Percentiles rank a stretch among this genome's conserved stretches.
Conservation (phyloP, 805 yeast genomes). For the Wickerhamiella dianesei region DNA sequence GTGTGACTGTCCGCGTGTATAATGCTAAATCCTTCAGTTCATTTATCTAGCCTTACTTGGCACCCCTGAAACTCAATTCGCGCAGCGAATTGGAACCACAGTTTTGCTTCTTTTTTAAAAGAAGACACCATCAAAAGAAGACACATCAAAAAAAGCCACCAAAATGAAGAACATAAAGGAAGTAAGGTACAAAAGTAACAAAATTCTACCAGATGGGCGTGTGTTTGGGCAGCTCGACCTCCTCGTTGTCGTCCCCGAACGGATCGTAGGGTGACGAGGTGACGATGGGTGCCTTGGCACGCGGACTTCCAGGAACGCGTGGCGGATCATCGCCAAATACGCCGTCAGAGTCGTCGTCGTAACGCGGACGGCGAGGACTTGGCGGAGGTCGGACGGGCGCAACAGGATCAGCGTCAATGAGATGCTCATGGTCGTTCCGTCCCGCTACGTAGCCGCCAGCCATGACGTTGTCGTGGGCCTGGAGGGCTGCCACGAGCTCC, state of each 20-base stretch:
- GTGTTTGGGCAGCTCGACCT: conserved; percentile 16
- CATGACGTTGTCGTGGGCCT: conserved; percentile 42
- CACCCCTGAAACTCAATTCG: too few relatives aligned
- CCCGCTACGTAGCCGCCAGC: conserved; percentile 4
- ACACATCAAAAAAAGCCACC: neutral
- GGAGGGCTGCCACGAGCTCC: conserved; percentile 63
- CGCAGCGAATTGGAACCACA: too few relatives aligned
- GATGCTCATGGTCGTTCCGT: conserved; percentile 26
- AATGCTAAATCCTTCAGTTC: too few relatives aligned
- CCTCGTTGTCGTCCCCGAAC: conserved; percentile 38
- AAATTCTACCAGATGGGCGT: conserved; percentile 18
- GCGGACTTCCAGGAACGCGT: conserved; percentile 9
- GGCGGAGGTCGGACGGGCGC: conserved; percentile 24
- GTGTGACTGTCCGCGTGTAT: too few relatives aligned
- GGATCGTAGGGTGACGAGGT: conserved; percentile 28
- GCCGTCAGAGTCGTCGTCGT: neutral
- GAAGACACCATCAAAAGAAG: too few relatives aligned
- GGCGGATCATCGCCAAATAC: conserved; percentile 6
- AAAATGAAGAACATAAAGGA: neutral
- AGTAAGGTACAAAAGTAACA: neutral
- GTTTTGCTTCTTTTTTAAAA: too few relatives aligned
- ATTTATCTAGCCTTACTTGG: too few relatives aligned
- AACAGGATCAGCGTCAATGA: conserved; percentile 32
- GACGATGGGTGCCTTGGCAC: conserved; percentile 18
- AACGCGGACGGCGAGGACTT: conserved; percentile 12